Evolutionary conservation across 371 early-diverging fungal species (phyloP).

Genomic region (Mucor lusitanicus): DNA sequence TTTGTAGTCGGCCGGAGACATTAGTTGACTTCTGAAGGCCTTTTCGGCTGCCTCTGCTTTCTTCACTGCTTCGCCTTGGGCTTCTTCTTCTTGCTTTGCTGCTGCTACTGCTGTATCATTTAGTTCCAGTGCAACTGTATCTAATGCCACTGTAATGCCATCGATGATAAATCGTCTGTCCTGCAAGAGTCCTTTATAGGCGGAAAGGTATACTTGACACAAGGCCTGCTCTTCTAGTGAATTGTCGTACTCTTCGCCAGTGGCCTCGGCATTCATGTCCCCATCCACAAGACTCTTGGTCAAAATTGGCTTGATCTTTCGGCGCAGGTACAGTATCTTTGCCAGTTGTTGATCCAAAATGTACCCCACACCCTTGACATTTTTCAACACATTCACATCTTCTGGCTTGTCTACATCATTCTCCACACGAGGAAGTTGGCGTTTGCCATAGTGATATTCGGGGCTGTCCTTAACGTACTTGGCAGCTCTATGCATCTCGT

Average conservation of each 20-base stretch:
- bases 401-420: background rate
- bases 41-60: background rate
- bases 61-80: background rate
- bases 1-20: background rate
- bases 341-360: constrained; percentile 31
- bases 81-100: background rate
- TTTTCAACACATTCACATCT: constrained; percentile 21
- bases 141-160: constrained; percentile 13
- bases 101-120: background rate
- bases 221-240: constrained; percentile 45
- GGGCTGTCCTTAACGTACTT: background rate
- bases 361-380: constrained; percentile 22
- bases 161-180: constrained; percentile 29
- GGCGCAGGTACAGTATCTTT: constrained; percentile 28
- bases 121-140: background rate
- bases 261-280: constrained; percentile 25
- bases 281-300: constrained; percentile 30
- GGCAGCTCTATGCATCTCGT: background rate
- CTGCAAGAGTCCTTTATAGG: constrained; percentile 27
- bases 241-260: constrained; percentile 43
- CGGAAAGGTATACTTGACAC: constrained; percentile 29
- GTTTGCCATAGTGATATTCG: background rate
- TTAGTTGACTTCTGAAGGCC: constrained; percentile 4
- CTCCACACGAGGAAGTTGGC: too few relatives aligned
- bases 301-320: constrained; percentile 20